Conservation (phyloP, 2,329 filamentous ascomycete genomes). For the Penicillium sp. region DNA sequence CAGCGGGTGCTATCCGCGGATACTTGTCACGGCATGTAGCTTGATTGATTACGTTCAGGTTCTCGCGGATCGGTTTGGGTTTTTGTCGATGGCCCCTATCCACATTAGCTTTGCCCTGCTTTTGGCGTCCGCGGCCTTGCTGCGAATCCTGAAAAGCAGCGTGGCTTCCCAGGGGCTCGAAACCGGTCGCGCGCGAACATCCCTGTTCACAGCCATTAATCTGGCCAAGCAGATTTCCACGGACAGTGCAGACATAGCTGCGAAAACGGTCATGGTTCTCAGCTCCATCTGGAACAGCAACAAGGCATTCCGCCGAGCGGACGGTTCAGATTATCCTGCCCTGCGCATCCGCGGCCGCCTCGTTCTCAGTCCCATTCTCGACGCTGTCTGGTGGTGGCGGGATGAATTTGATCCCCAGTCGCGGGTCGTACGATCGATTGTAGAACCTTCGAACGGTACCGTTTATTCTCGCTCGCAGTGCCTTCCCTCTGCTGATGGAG, state of each 20-base stretch:
- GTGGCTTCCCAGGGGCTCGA: constrained; percentile 34
- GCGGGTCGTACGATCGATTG: constrained; percentile 16
- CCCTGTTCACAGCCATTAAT: constrained; percentile 42
- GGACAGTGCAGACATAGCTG: constrained; percentile 38
- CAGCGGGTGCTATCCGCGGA: constrained; percentile 28
- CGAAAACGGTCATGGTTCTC: constrained; percentile 37
- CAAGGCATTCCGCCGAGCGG: constrained; percentile 43
- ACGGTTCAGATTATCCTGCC: constrained; percentile 37
- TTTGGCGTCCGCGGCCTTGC: constrained; percentile 34
- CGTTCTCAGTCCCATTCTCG: constrained; percentile 40
- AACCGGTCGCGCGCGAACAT: constrained; percentile 34
- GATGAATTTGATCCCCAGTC: constrained; percentile 42
- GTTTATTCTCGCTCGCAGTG: constrained; percentile 9
- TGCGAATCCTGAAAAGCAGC: constrained; percentile 44
- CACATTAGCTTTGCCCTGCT: constrained; percentile 35
- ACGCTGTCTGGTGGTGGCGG: constrained; percentile 48
- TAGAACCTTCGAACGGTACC: constrained; percentile 22
- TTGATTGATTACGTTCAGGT: constrained; percentile 34
- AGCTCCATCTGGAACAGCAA: constrained; percentile 46
- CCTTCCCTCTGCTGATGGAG: constrained; percentile 8
- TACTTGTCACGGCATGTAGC: constrained; percentile 34
- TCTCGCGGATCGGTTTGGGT: constrained; percentile 23
- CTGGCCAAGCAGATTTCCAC: constrained; percentile 42
- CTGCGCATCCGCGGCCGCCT: constrained; percentile 46
- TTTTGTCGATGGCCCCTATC: constrained; percentile 29